Conservation (phyloP, 345 rosid species). For the Eutrema japonicum region DNA sequence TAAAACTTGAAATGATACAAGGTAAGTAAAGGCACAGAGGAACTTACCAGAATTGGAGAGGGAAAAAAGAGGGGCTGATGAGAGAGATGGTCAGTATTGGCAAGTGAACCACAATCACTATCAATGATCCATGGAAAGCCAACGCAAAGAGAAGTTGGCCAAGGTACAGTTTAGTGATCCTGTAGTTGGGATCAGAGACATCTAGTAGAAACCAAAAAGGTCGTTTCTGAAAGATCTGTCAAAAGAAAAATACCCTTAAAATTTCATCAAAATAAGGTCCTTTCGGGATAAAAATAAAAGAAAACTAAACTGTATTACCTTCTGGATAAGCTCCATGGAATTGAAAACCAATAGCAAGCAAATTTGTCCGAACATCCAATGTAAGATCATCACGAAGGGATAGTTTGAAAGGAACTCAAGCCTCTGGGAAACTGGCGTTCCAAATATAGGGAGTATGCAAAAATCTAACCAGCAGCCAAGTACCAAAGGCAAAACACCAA, state of each 20-base stretch:
- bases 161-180: slow-evolving; percentile 7
- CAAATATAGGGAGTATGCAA: slow-evolving; percentile 14
- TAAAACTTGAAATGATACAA: neutral
- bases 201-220: slow-evolving; percentile 32
- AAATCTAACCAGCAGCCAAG: slow-evolving; percentile 26
- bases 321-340: slow-evolving; percentile 26
- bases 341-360: neutral
- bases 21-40: neutral
- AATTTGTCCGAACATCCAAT: neutral
- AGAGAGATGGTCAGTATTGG: slow-evolving; percentile 22
- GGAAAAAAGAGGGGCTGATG: slow-evolving; percentile 24
- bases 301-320: neutral
- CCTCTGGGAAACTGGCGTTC: slow-evolving; percentile 1
- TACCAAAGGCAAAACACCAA: slow-evolving; percentile 12
- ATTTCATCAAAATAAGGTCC: neutral
- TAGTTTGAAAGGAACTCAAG: neutral
- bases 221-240: slow-evolving; percentile 21
- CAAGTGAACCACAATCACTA: slow-evolving; percentile 25
- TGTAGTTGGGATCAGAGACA: slow-evolving; percentile 26
- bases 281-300: neutral
- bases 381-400: neutral
- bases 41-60: slow-evolving; percentile 25
- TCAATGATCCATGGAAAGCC: slow-evolving; percentile 23
- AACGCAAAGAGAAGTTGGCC: slow-evolving; percentile 16
- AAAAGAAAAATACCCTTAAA: neutral